Conservation (phyloP, 1,284 basidiomycete species). For the Rhodotorula sp. region DNA sequence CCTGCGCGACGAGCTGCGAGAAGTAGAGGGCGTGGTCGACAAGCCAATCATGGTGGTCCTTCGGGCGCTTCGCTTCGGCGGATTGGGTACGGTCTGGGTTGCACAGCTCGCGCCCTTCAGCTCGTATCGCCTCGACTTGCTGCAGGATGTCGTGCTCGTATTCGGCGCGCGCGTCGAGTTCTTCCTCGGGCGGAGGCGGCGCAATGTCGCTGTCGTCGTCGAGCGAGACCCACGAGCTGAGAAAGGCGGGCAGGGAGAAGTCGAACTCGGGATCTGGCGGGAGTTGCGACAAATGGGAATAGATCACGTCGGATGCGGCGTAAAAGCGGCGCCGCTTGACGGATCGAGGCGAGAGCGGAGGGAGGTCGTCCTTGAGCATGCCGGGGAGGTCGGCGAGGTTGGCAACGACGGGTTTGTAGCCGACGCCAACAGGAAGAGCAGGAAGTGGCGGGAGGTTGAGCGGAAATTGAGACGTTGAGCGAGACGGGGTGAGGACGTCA, state of each 20-base stretch:
- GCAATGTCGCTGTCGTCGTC: constrained; percentile 47
- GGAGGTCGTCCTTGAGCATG: constrained; percentile 44
- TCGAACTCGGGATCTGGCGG: constrained; percentile 58
- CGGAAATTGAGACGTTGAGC: constrained; percentile 7
- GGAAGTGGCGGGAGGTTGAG: constrained; percentile 22
- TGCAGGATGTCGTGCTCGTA: constrained; percentile 54
- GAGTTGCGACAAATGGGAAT: constrained; percentile 66
- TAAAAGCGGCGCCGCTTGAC: constrained; percentile 57
- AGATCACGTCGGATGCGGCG: constrained; percentile 56
- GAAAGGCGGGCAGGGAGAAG: constrained; percentile 58
- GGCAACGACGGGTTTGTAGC: constrained; percentile 40
- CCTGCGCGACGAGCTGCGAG: constrained; percentile 48
- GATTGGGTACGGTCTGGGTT: constrained; percentile 41
- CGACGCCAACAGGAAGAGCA: too few species aligned
- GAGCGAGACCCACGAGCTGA: constrained; percentile 62
- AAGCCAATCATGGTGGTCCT: constrained; percentile 50
- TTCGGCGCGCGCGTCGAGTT: constrained; percentile 54
- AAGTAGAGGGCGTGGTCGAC: constrained; percentile 51
- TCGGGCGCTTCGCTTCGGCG: constrained; percentile 22
- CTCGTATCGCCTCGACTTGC: constrained; percentile 42
- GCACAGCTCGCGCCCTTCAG: constrained; percentile 34
- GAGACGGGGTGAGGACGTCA: constrained; percentile 2
- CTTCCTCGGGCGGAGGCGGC: constrained; percentile 44
- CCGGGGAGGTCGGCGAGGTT: constrained; percentile 43
- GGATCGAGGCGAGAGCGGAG: constrained; percentile 45